A percentile compares a stretch with the other conserved stretches of the same genome.
Conservation (phyloP, 2,329 filamentous ascomycete genomes). For the Beauveria bassiana region DNA sequence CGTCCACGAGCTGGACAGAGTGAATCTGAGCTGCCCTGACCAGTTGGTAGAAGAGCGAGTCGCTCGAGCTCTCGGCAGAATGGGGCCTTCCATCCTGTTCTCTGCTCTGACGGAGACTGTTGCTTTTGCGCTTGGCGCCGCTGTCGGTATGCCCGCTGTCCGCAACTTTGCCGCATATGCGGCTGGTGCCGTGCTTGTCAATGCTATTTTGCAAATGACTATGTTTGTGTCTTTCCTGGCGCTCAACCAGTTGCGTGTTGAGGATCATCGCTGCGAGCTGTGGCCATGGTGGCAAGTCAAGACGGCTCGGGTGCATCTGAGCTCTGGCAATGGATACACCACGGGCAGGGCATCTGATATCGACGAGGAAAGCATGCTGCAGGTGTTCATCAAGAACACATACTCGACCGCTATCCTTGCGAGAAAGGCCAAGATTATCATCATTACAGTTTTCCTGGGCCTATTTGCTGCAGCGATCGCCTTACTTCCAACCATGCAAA, state of each 20-base stretch:
- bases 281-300: slow-evolving; percentile 82
- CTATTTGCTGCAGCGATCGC: slow-evolving; percentile 80
- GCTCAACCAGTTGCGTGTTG: slow-evolving; percentile 84
- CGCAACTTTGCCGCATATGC: slow-evolving; percentile 96
- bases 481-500: slow-evolving; percentile 72
- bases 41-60: slow-evolving; percentile 80
- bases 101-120: slow-evolving; percentile 93
- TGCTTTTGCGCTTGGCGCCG: slow-evolving; percentile 84
- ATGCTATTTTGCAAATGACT: slow-evolving; percentile 91
- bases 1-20: slow-evolving; percentile 93
- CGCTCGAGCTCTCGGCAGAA: slow-evolving; percentile 81
- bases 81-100: slow-evolving; percentile 93
- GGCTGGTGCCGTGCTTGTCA: slow-evolving; percentile 92
- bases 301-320: slow-evolving; percentile 61
- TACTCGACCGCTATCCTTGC: slow-evolving; percentile 79
- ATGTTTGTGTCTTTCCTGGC: slow-evolving; percentile 92
- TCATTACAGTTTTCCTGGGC: slow-evolving; percentile 78
- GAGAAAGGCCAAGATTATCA: slow-evolving; percentile 67
- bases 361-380: slow-evolving; percentile 75
- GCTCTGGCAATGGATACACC: slow-evolving; percentile 45
- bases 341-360: slow-evolving; percentile 58
- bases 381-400: slow-evolving; percentile 80
- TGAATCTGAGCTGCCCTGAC: slow-evolving; percentile 87
- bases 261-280: slow-evolving; percentile 82
- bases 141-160: slow-evolving; percentile 96